Evolutionary conservation across 1,284 basidiomycete genomes (phyloP).

Genomic region (Fomes fomentarius): DNA sequence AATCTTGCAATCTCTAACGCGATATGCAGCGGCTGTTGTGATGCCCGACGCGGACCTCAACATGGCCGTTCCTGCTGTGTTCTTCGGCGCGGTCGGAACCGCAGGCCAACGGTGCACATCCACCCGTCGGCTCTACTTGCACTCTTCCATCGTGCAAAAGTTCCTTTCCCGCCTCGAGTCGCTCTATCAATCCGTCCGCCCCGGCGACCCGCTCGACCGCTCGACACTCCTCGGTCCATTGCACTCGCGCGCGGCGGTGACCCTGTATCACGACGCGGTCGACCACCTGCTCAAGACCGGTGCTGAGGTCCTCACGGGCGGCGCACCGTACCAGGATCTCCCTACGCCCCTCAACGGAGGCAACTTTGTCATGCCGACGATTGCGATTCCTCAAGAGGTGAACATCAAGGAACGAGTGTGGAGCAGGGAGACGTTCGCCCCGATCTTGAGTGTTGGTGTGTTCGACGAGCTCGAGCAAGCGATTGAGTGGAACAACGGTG

Average conservation of each 20-base stretch:
- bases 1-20: background rate
- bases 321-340: constrained; percentile 47
- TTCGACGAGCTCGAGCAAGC: constrained; percentile 92
- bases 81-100: constrained; percentile 95
- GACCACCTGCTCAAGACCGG: constrained; percentile 64
- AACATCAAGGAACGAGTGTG: constrained; percentile 65
- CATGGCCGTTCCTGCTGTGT: constrained; percentile 86
- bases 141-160: constrained; percentile 74
- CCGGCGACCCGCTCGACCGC: constrained; percentile 82
- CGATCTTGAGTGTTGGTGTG: constrained; percentile 84
- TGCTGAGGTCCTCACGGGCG: constrained; percentile 81
- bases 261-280: constrained; percentile 68
- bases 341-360: constrained; percentile 60
- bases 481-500: constrained; percentile 90
- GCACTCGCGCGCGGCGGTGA: constrained; percentile 73
- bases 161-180: constrained; percentile 79
- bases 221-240: constrained; percentile 86
- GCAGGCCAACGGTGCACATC: constrained; percentile 96
- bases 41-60: constrained; percentile 92
- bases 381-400: constrained; percentile 68
- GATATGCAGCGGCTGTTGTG: constrained; percentile 75
- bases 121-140: constrained; percentile 88
- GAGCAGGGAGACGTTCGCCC: constrained; percentile 86
- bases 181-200: constrained; percentile 69
- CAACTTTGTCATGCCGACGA: constrained; percentile 89